These are phyloP conservation scores for Fagopyrum esculentum DNA, from an alignment of 148 eudicot genomes.

Conservation along the genomic window DNA sequence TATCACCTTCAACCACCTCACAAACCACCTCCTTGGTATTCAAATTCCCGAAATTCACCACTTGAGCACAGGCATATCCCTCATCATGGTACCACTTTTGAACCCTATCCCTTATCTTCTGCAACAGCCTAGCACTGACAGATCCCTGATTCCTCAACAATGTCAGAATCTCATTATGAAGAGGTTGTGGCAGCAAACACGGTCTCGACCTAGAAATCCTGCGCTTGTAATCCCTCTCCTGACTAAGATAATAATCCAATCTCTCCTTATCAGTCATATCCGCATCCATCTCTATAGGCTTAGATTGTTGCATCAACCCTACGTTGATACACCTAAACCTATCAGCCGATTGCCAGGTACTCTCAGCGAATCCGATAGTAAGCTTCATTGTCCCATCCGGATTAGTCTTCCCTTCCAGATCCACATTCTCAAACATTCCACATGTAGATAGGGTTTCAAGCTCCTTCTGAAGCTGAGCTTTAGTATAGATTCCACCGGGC, in stretches of 20 bases:
- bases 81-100: slow-evolving; percentile 96
- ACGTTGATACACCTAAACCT: slow-evolving; percentile 76
- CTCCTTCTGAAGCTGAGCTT: slow-evolving; percentile 78
- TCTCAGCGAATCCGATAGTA: slow-evolving; percentile 57
- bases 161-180: slow-evolving; percentile 48
- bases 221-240: slow-evolving; percentile 67
- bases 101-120: slow-evolving; percentile 73
- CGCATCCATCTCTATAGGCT: slow-evolving; percentile 67
- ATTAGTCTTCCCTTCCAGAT: slow-evolving; percentile 72
- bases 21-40: slow-evolving; percentile 88
- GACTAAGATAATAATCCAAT: slow-evolving; percentile 43
- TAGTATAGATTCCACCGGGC: slow-evolving; percentile 72
- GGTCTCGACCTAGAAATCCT: slow-evolving; percentile 65
- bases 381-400: slow-evolving; percentile 63
- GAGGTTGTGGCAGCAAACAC: slow-evolving; percentile 58
- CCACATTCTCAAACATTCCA: slow-evolving; percentile 88
- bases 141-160: slow-evolving; percentile 59
- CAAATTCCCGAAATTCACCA: slow-evolving; percentile 90
- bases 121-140: slow-evolving; percentile 75
- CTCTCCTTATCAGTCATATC: slow-evolving; percentile 86
- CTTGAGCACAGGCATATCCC: slow-evolving; percentile 88
- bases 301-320: slow-evolving; percentile 74
- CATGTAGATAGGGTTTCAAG: slow-evolving; percentile 66
- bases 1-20: slow-evolving; percentile 97
- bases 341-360: slow-evolving; percentile 72